A percentile compares a stretch with the other conserved stretches of the same genome.
phyloP scores from a whole-genome alignment of 768 basidiomycete genomes.

The Suillus fuscotomentosus region DNA sequence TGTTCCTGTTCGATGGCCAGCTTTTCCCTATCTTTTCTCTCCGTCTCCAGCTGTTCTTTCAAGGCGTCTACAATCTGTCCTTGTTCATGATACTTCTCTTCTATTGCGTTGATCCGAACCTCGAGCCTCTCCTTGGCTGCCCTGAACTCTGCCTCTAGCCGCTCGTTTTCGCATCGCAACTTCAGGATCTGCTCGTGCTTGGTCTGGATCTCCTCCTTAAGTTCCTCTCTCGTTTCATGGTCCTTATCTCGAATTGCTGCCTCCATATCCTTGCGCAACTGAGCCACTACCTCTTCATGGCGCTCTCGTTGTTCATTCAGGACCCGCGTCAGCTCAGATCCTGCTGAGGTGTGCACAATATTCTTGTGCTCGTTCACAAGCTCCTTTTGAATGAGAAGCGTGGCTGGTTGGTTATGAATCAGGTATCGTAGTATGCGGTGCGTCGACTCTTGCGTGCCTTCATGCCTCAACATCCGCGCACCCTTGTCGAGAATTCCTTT shows the following conservation, averaged over 20 bases:
- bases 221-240: slow-evolving; percentile 36
- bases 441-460: slow-evolving; percentile 36
- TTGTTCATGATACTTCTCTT: slow-evolving; percentile 4
- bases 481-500: slow-evolving; percentile 40
- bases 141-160: slow-evolving; percentile 3
- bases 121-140: slow-evolving; percentile 5
- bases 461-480: slow-evolving; percentile 36
- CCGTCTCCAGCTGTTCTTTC: not conserved
- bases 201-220: slow-evolving; percentile 28
- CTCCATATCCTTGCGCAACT: slow-evolving; percentile 41
- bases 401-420: slow-evolving; percentile 32
- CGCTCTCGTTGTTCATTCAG: slow-evolving; percentile 38
- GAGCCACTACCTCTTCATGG: slow-evolving; percentile 39
- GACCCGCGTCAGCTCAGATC: slow-evolving; percentile 43
- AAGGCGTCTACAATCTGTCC: not conserved
- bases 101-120: not conserved
- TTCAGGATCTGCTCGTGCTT: slow-evolving; percentile 4
- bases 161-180: not conserved
- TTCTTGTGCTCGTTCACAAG: slow-evolving; percentile 36
- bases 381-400: slow-evolving; percentile 47
- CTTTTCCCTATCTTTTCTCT: not conserved
- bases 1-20: not conserved
- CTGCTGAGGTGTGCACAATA: slow-evolving; percentile 45
- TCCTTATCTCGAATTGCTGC: slow-evolving; percentile 38
- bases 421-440: slow-evolving; percentile 37